Conservation (phyloP, 352 stramenopile genomes). For the Pythium dissotocum region DNA sequence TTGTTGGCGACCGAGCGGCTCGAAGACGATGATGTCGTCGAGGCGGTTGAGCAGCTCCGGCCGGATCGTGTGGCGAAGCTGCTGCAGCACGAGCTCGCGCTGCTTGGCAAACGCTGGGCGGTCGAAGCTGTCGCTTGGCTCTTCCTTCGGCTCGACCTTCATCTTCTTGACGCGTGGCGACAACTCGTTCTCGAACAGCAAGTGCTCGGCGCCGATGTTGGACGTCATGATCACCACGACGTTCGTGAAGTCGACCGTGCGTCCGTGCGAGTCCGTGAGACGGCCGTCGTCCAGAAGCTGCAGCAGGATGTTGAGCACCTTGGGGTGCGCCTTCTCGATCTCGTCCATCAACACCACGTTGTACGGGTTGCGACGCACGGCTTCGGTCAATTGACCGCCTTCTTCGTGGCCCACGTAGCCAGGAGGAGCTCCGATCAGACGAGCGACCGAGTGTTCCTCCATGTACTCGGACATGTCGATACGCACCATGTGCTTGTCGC, state of each 20-base stretch:
- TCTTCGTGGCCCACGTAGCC: constrained; percentile 96
- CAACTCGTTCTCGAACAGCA: constrained; percentile 74
- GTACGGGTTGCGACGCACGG: constrained; percentile 95
- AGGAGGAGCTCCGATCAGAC: constrained; percentile 93
- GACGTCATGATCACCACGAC: constrained; percentile 98
- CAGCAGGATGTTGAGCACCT: constrained; percentile 96
- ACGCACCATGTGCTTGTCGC: constrained; percentile 94
- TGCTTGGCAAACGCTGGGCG: constrained; percentile 48
- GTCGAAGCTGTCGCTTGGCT: constrained; percentile 9
- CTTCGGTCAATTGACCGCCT: constrained; percentile 96
- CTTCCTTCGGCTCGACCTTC: constrained; percentile 39
- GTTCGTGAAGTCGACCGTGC: constrained; percentile 97
- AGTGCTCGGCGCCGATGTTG: constrained; percentile 93
- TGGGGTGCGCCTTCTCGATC: constrained; percentile 97
- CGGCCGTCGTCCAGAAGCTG: constrained; percentile 98
- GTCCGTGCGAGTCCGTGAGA: constrained; percentile 95
- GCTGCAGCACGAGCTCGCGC: constrained; percentile 83
- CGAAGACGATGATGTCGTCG: constrained; percentile 96
- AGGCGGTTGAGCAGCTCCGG: constrained; percentile 97
- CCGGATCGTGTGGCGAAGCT: constrained; percentile 87
- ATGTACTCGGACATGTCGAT: constrained; percentile 99
- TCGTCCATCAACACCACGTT: constrained; percentile 97
- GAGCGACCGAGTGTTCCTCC: constrained; percentile 93
- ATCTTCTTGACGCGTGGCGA: constrained; percentile 67
- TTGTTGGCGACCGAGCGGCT: constrained; percentile 87